Conservation (phyloP, 345 rosid genomes). For the Syzygium aqueum region DNA sequence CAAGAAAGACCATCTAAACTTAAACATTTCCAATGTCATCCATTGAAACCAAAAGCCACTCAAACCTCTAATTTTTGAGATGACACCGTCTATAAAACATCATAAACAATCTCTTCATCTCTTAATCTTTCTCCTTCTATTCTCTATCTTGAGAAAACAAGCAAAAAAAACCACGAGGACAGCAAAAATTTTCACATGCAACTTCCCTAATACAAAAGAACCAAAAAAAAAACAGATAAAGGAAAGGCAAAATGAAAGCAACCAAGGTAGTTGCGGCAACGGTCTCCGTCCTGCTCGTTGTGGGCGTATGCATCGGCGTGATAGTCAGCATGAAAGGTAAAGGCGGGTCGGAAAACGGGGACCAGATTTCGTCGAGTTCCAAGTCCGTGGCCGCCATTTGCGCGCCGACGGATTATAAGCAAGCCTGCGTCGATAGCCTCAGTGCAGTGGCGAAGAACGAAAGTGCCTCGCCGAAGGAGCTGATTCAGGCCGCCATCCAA, state of each 20-base stretch:
- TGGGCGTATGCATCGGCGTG: slow-evolving; percentile 18
- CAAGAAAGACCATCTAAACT: not conserved
- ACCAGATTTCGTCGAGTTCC: slow-evolving; percentile 6
- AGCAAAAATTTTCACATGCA: not conserved
- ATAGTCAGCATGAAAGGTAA: not conserved
- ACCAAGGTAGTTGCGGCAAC: slow-evolving; percentile 1
- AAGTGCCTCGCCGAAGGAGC: slow-evolving; percentile 17
- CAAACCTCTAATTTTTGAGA: not conserved
- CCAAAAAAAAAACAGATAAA: not conserved
- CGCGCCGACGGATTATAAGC: slow-evolving; percentile 20
- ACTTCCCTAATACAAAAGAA: not conserved
- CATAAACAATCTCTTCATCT: not conserved
- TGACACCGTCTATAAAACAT: not conserved
- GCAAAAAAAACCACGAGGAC: not conserved
- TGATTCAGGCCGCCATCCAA: slow-evolving; percentile 23
- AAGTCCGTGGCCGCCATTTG: slow-evolving; percentile 24
- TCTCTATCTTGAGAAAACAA: not conserved
- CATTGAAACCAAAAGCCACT: not conserved
- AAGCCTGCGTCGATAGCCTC: slow-evolving; percentile 20
- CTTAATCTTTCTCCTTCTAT: not conserved
- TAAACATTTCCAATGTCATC: not conserved
- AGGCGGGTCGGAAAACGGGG: not conserved
- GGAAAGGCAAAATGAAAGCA: not conserved
- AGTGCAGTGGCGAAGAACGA: slow-evolving; percentile 3
- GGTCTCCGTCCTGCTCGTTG: slow-evolving; percentile 21